Evolutionary conservation across 179 eudicot species (phyloP).

Genomic region (Heliamphora pulchella): DNA sequence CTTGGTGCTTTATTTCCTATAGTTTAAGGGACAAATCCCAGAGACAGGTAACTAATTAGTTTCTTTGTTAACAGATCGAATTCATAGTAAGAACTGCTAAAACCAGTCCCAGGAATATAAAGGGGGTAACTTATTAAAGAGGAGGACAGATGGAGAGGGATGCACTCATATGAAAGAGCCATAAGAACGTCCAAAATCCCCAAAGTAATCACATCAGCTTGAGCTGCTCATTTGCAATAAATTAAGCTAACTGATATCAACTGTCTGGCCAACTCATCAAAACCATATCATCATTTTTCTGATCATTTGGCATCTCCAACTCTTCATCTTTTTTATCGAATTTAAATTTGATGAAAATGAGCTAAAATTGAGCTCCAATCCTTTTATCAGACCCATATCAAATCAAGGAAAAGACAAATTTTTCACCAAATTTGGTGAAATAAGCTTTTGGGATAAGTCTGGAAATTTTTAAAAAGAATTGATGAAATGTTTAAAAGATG

Average conservation of each 20-base stretch:
- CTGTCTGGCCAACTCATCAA: not conserved
- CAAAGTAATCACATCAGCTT: not conserved
- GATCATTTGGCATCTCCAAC: too few relatives aligned
- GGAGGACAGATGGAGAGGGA: not conserved
- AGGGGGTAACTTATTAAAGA: not conserved
- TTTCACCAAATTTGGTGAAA: too few relatives aligned
- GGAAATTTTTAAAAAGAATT: too few relatives aligned
- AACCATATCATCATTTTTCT: not conserved
- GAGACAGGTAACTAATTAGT: not conserved
- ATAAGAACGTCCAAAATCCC: not conserved
- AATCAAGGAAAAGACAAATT: too few relatives aligned
- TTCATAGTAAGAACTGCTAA: not conserved
- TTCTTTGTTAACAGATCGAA: not conserved
- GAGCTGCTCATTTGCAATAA: not conserved
- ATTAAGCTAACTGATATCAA: not conserved
- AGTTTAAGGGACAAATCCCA: not conserved
- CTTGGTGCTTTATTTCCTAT: not conserved
- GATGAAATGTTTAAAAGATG: too few relatives aligned
- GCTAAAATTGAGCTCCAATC: too few relatives aligned
- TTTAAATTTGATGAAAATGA: too few relatives aligned
- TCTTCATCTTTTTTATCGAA: too few relatives aligned
- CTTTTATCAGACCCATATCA: too few relatives aligned
- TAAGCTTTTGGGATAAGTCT: too few relatives aligned
- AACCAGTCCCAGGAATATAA: too few relatives aligned
- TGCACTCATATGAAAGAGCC: not conserved